Conservation (phyloP, 371 early-diverging fungal genomes). For the Umbelopsis sp. region DNA sequence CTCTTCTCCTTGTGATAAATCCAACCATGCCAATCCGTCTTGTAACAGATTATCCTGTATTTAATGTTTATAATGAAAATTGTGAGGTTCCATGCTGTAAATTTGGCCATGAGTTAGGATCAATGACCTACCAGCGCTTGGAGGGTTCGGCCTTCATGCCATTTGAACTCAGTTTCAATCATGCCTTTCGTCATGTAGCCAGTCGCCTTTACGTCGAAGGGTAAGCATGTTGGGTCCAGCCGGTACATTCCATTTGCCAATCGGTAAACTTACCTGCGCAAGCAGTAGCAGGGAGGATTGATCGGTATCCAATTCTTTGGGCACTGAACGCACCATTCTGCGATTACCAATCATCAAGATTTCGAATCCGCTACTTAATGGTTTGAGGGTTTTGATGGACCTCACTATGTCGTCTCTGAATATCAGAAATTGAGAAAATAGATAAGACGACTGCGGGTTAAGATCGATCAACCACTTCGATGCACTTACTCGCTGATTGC, state of each 20-base stretch:
- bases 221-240: too few relatives aligned
- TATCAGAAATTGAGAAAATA: neutral
- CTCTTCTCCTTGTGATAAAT: constrained; percentile 56
- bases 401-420: constrained; percentile 83
- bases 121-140: constrained; percentile 42
- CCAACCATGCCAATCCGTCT: constrained; percentile 87
- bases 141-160: constrained; percentile 64
- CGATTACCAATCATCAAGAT: constrained; percentile 77
- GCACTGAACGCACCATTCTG: constrained; percentile 87
- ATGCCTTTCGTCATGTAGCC: constrained; percentile 66
- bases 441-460: too few relatives aligned
- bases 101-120: neutral
- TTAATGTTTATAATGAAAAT: constrained; percentile 14
- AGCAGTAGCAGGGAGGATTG: constrained; percentile 67
- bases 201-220: constrained; percentile 38
- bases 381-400: constrained; percentile 82
- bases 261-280: constrained; percentile 60
- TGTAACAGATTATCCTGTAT: constrained; percentile 67
- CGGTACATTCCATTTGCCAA: neutral
- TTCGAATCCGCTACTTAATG: constrained; percentile 86
- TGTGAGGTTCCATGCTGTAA: too few relatives aligned
- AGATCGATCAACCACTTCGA: too few relatives aligned
- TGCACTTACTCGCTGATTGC: constrained; percentile 44
- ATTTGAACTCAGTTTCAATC: constrained; percentile 56
- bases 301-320: constrained; percentile 88